These are phyloP conservation scores for Epichloe gansuensis DNA, from an alignment of 2,329 filamentous ascomycete genomes.

Conservation along the genomic window DNA sequence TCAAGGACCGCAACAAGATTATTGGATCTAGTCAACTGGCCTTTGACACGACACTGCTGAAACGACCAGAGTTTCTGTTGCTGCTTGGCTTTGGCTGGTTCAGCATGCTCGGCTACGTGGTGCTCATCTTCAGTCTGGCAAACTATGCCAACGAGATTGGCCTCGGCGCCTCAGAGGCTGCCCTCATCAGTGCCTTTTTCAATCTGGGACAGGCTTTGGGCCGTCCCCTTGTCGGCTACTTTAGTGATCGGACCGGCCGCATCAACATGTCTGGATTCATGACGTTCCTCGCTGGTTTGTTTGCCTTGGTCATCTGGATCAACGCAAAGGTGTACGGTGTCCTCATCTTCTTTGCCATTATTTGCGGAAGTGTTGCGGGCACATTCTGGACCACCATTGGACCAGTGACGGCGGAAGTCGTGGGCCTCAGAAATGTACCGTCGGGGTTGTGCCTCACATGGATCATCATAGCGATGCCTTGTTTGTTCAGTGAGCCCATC, in stretches of 20 bases:
- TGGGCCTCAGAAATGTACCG: slow-evolving; percentile 57
- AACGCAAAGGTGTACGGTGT: slow-evolving; percentile 52
- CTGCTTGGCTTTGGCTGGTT: slow-evolving; percentile 58
- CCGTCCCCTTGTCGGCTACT: slow-evolving; percentile 59
- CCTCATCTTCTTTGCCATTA: slow-evolving; percentile 57
- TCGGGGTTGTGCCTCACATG: slow-evolving; percentile 58
- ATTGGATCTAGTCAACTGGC: slow-evolving; percentile 55
- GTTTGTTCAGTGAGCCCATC: slow-evolving; percentile 56
- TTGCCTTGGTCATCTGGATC: slow-evolving; percentile 62
- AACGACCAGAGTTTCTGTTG: slow-evolving; percentile 48
- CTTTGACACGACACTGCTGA: slow-evolving; percentile 54
- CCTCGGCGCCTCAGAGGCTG: slow-evolving; percentile 53
- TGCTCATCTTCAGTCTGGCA: slow-evolving; percentile 64
- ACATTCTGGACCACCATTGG: slow-evolving; percentile 59
- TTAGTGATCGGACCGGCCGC: slow-evolving; percentile 56
- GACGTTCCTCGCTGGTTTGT: slow-evolving; percentile 51
- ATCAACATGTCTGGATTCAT: slow-evolving; percentile 59
- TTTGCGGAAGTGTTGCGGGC: slow-evolving; percentile 60
- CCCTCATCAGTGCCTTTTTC: slow-evolving; percentile 59
- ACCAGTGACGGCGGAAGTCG: slow-evolving; percentile 61
- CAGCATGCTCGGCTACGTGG: slow-evolving; percentile 61
- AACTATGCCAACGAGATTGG: slow-evolving; percentile 61
- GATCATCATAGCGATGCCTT: slow-evolving; percentile 58
- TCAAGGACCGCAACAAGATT: slow-evolving; percentile 60
- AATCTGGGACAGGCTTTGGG: slow-evolving; percentile 58